phyloP scores from a whole-genome alignment of 345 rosid species.

The Populus davidiana region DNA sequence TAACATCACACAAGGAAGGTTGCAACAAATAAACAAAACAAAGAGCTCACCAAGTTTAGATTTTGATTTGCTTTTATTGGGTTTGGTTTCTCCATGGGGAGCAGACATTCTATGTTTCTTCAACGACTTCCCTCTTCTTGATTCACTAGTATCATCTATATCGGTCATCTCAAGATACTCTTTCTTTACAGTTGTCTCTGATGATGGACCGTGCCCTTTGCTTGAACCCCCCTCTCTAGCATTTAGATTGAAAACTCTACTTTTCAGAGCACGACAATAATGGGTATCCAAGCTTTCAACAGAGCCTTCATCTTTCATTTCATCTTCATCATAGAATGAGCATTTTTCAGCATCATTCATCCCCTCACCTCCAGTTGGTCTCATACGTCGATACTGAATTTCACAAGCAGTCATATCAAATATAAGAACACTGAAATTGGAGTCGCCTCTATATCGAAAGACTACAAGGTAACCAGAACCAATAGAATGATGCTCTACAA shows the following conservation, averaged over 20 bases:
- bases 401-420: conserved; percentile 39
- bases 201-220: conserved; percentile 10
- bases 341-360: conserved; percentile 11
- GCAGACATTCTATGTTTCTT: not conserved
- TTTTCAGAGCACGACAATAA: not conserved
- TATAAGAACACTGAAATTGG: conserved; percentile 32
- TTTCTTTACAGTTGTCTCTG: conserved; percentile 19
- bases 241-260: not conserved
- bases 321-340: not conserved
- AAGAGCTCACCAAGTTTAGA: conserved; percentile 29
- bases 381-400: conserved; percentile 24
- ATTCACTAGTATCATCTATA: not conserved
- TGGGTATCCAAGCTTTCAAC: not conserved
- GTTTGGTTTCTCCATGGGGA: conserved; percentile 5
- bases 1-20: too few species aligned
- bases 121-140: not conserved
- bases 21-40: not conserved
- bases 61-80: conserved; percentile 5
- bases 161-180: conserved; percentile 6
- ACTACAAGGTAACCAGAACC: conserved; percentile 30
- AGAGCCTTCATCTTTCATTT: not conserved
- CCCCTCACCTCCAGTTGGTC: not conserved
- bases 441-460: conserved; percentile 34
- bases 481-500: conserved; percentile 34
- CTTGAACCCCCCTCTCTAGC: conserved; percentile 2